phyloP scores from a whole-genome alignment of 306 rosid species.

The Malus orientalis region DNA sequence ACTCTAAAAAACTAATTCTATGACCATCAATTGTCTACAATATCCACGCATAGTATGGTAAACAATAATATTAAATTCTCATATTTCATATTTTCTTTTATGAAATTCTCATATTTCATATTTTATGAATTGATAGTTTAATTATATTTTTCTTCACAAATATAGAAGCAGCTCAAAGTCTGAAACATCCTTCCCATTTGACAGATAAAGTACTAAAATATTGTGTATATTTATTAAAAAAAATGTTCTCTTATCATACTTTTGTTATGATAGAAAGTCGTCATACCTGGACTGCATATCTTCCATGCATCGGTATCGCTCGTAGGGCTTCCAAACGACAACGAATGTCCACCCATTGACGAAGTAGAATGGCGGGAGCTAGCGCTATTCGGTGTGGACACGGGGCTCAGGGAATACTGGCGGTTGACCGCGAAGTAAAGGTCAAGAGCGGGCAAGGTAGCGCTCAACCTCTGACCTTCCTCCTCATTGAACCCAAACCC shows the following conservation, averaged over 20 bases:
- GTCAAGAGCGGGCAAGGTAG: conserved; percentile 87
- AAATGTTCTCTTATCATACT: too few relatives aligned
- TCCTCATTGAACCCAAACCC: conserved; percentile 95
- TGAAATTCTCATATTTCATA: too few relatives aligned
- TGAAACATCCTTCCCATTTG: too few relatives aligned
- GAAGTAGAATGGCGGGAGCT: conserved; percentile 30
- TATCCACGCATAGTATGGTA: background rate
- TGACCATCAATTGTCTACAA: background rate
- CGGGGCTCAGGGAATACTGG: conserved; percentile 42
- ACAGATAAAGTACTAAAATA: too few relatives aligned
- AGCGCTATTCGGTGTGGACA: conserved; percentile 46
- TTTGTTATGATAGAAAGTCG: background rate
- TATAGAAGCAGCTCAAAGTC: too few relatives aligned
- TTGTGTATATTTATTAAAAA: too few relatives aligned
- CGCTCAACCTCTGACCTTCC: conserved; percentile 59
- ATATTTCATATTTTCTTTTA: too few relatives aligned
- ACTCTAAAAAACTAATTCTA: background rate
- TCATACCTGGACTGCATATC: conserved; percentile 69
- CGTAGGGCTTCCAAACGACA: conserved; percentile 36
- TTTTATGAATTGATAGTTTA: too few relatives aligned
- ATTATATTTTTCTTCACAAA: too few relatives aligned
- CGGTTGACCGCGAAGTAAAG: conserved; percentile 87
- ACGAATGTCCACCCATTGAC: conserved; percentile 36
- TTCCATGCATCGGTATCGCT: conserved; percentile 72
- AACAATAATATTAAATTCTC: too few relatives aligned